Evolutionary conservation across 305 asterid species (phyloP).

Genomic region (Salvia sclarea): DNA sequence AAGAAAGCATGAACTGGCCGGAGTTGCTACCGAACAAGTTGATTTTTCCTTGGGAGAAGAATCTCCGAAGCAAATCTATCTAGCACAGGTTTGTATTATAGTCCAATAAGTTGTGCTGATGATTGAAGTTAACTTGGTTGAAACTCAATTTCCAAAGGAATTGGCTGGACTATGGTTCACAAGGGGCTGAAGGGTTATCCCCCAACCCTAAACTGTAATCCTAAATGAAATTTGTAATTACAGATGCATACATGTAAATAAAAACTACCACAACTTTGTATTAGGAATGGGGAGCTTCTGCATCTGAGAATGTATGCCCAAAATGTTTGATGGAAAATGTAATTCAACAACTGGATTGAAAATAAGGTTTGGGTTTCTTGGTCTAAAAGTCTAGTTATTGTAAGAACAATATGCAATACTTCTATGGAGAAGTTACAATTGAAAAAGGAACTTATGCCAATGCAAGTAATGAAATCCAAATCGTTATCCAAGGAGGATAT

Average conservation of each 20-base stretch:
- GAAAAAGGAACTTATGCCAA: neutral
- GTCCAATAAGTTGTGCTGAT: conserved; percentile 3
- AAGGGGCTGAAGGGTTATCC: neutral
- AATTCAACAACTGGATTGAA: neutral
- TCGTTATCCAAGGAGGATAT: neutral
- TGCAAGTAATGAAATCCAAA: neutral
- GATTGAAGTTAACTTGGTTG: neutral
- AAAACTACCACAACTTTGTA: neutral
- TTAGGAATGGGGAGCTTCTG: conserved; percentile 1
- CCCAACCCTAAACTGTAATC: neutral
- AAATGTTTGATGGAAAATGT: neutral
- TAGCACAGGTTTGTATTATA: conserved; percentile 76
- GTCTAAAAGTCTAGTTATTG: neutral
- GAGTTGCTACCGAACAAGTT: conserved; percentile 35
- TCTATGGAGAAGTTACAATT: neutral
- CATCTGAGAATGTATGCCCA: neutral
- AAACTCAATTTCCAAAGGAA: neutral
- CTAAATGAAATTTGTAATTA: neutral
- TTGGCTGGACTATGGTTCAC: neutral
- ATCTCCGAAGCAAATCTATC: conserved; percentile 72
- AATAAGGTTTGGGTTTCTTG: neutral
- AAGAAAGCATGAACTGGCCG: conserved; percentile 37
- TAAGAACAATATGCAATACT: neutral
- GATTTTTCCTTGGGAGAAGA: conserved; percentile 43
- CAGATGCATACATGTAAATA: neutral